These are phyloP conservation scores for Lachancea lanzarotensis DNA, from an alignment of 805 yeast genomes.

Conservation along the genomic window DNA sequence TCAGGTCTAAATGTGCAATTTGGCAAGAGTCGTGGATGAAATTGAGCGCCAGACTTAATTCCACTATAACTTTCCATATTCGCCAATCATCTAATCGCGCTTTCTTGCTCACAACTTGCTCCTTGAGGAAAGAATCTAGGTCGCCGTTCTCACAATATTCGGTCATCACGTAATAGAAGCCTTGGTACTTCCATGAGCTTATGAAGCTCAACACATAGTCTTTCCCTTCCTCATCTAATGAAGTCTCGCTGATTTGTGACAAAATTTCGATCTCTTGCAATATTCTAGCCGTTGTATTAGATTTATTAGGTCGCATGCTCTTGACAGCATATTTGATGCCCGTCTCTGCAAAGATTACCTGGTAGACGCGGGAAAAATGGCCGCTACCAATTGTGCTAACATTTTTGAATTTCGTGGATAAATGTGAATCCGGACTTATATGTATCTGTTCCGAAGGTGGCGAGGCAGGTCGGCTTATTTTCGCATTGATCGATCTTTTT, in stretches of 20 bases:
- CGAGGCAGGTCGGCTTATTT: constrained; percentile 14
- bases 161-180: constrained; percentile 81
- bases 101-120: constrained; percentile 59
- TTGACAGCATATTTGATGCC: constrained; percentile 73
- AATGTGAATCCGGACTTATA: constrained; percentile 33
- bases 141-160: constrained; percentile 95
- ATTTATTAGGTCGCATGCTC: constrained; percentile 53
- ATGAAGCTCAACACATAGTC: constrained; percentile 73
- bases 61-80: constrained; percentile 92
- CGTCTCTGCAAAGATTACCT: constrained; percentile 59
- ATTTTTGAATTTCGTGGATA: constrained; percentile 46
- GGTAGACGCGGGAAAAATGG: constrained; percentile 84
- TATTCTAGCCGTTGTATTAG: constrained; percentile 23
- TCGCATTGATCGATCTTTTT: constrained; percentile 21
- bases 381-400: constrained; percentile 75
- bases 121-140: constrained; percentile 72
- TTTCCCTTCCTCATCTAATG: constrained; percentile 46
- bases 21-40: constrained; percentile 70
- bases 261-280: constrained; percentile 29
- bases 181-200: constrained; percentile 78
- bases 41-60: constrained; percentile 68
- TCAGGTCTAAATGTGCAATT: constrained; percentile 81
- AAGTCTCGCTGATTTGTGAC: constrained; percentile 33
- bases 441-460: constrained; percentile 4
- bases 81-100: constrained; percentile 81